A percentile compares a stretch with the other conserved stretches of the same genome.
These are phyloP conservation scores for Penicillium soppii DNA, from an alignment of 495 filamentous ascomycete species.

Conservation along the genomic window DNA sequence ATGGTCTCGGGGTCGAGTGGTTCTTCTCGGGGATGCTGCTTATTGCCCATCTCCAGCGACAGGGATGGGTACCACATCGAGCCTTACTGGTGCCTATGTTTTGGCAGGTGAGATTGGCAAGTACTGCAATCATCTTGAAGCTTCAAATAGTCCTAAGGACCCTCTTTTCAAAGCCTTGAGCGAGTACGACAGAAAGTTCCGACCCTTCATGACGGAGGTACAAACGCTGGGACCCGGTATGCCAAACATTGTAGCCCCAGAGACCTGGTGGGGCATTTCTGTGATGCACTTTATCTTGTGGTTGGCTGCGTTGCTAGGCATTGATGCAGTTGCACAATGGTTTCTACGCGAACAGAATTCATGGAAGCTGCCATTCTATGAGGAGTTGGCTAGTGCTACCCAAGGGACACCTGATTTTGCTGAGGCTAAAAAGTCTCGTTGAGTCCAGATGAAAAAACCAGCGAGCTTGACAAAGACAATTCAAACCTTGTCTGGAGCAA, in stretches of 20 bases:
- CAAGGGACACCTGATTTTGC: not conserved
- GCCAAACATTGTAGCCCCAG: not conserved
- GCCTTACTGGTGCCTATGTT: conserved; percentile 50
- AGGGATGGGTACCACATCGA: conserved; percentile 48
- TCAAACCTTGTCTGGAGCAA: not conserved
- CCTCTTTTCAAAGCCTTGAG: not conserved
- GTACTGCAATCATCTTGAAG: not conserved
- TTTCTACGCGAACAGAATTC: not conserved
- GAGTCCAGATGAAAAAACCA: not conserved
- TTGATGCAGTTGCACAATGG: not conserved
- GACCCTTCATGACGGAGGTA: not conserved
- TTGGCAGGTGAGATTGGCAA: conserved; percentile 51
- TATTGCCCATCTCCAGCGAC: conserved; percentile 48
- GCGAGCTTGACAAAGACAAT: not conserved
- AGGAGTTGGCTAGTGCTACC: not conserved
- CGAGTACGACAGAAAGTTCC: not conserved
- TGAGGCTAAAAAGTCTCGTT: not conserved
- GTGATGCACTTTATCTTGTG: not conserved
- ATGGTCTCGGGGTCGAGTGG: conserved; percentile 47
- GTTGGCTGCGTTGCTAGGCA: not conserved
- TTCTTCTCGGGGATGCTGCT: conserved; percentile 55
- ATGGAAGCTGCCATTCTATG: not conserved
- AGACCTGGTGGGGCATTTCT: not conserved
- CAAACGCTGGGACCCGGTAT: not conserved
- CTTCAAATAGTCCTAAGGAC: not conserved